Evolutionary conservation across 2,329 filamentous ascomycete genomes (phyloP).

Genomic region (Aspergillus sp.): DNA sequence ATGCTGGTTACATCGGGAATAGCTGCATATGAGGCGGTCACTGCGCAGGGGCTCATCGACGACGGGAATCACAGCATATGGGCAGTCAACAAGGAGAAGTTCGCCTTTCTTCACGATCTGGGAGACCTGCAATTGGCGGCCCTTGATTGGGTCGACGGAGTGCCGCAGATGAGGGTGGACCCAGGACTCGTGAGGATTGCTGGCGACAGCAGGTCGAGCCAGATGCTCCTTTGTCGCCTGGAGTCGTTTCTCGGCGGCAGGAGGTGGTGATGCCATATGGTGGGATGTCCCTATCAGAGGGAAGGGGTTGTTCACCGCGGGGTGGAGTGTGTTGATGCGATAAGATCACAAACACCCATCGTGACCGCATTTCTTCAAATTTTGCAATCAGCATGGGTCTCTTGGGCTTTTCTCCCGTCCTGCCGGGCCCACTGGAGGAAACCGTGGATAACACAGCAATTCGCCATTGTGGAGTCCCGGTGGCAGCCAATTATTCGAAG

Average conservation of each 20-base stretch:
- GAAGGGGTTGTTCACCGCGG: background rate
- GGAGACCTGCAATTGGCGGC: constrained; percentile 30
- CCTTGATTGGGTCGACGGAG: constrained; percentile 27
- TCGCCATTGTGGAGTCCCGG: background rate
- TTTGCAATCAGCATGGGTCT: background rate
- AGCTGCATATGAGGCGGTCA: constrained; percentile 29
- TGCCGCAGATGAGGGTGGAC: constrained; percentile 30
- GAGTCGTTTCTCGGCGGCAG: constrained; percentile 3
- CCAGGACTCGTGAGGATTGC: constrained; percentile 15
- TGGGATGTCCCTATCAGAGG: background rate
- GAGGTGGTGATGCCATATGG: background rate
- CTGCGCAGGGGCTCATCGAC: constrained; percentile 25
- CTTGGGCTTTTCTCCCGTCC: background rate
- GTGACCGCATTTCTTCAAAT: background rate
- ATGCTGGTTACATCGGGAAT: constrained; percentile 25
- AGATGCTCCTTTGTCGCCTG: constrained; percentile 8
- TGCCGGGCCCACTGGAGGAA: background rate
- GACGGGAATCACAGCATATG: constrained; percentile 32
- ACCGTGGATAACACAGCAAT: background rate
- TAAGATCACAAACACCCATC: background rate
- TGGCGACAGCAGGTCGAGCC: background rate
- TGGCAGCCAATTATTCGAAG: background rate
- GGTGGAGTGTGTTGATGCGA: background rate
- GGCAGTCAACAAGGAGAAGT: constrained; percentile 27
- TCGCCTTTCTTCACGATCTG: constrained; percentile 23